Percentiles rank a stretch among this genome's conserved stretches.
phyloP scores from a whole-genome alignment of 2,329 filamentous ascomycete species.

The Lecanicillium sp. region DNA sequence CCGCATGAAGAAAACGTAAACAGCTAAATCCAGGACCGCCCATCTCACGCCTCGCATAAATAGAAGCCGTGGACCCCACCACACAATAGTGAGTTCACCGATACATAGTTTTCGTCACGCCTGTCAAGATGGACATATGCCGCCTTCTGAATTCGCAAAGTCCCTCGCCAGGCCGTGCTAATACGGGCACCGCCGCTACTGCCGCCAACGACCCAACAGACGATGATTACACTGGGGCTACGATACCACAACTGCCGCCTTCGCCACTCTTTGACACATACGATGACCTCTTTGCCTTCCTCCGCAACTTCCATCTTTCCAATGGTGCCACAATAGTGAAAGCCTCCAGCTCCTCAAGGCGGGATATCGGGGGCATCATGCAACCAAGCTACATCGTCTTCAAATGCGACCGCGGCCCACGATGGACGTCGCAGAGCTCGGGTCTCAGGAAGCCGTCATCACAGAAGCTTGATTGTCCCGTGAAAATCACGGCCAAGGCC shows the following conservation, averaged over 20 bases:
- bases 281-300: conserved; percentile 5
- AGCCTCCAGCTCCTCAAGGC: conserved; percentile 2
- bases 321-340: conserved; percentile 4
- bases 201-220: conserved; percentile 5
- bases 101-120: no score
- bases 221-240: conserved; percentile 2
- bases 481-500: conserved; percentile 4
- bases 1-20: no score
- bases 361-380: conserved; percentile 5
- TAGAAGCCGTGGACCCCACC: no score
- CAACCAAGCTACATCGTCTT: conserved; percentile 2
- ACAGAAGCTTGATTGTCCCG: conserved; percentile 4
- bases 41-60: no score
- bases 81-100: no score
- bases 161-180: conserved; percentile 4
- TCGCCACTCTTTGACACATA: conserved; percentile 4
- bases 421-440: not conserved
- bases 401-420: conserved; percentile 2
- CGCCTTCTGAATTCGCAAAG: not conserved
- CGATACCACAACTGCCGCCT: conserved; percentile 3
- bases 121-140: no score
- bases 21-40: no score
- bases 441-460: not conserved
- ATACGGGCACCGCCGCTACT: not conserved
- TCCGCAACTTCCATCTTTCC: conserved; percentile 2